Percentiles rank a stretch among this genome's conserved stretches.
Conservation (phyloP, 352 stramenopile species). For the Phytopythium boreale region DNA sequence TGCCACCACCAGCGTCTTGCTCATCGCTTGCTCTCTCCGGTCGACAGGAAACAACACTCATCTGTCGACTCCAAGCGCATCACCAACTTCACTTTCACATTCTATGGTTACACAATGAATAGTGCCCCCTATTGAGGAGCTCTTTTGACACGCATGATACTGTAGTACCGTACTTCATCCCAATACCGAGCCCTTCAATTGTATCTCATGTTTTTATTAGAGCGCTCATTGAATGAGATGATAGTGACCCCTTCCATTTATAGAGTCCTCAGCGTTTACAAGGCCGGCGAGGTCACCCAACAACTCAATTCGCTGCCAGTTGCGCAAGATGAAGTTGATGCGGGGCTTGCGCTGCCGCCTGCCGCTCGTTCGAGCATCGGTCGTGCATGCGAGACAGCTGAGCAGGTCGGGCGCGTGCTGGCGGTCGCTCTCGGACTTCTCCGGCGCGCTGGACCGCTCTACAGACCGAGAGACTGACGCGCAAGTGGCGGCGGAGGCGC, state of each 20-base stretch:
- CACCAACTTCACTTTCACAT: too few relatives aligned
- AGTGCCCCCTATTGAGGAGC: too few relatives aligned
- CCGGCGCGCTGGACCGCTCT: conserved; percentile 7
- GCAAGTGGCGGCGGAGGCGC: neutral
- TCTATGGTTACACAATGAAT: too few relatives aligned
- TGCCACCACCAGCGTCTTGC: conserved; percentile 66
- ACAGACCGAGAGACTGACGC: neutral
- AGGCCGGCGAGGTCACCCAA: neutral
- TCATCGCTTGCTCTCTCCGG: conserved; percentile 9
- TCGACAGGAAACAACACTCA: neutral
- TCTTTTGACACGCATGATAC: too few relatives aligned
- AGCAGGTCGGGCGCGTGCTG: neutral
- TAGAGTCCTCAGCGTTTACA: too few relatives aligned
- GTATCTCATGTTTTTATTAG: too few relatives aligned
- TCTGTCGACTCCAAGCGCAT: neutral
- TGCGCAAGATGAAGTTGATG: neutral
- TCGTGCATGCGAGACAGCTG: neutral
- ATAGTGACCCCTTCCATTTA: too few relatives aligned
- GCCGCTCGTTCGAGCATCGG: neutral
- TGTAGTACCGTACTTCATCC: too few relatives aligned
- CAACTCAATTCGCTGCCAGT: neutral
- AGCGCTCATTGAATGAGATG: too few relatives aligned
- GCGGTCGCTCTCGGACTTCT: conserved; percentile 3
- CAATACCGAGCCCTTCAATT: too few relatives aligned
- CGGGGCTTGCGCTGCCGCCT: neutral